A percentile compares a stretch with the other conserved stretches of the same genome.
phyloP scores from a whole-genome alignment of 192 early-diverging fungal species.

The Coemansia aciculifera region DNA sequence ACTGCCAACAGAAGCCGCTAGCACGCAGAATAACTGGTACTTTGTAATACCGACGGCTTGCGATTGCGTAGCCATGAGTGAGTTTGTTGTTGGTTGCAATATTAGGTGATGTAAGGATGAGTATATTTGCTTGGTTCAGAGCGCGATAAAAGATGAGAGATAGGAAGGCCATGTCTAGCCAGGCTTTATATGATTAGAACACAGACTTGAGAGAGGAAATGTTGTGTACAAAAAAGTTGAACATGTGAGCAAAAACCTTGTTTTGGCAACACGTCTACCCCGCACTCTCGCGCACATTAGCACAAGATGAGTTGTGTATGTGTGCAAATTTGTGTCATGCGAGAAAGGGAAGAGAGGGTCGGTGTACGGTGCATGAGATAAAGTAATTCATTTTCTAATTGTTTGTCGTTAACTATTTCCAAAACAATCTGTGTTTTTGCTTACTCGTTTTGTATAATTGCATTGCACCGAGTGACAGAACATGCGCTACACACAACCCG shows the following conservation, averaged over 20 bases:
- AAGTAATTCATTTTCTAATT: not conserved
- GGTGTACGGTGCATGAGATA: not conserved
- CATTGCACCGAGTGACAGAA: not conserved
- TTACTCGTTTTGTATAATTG: slow-evolving; percentile 6
- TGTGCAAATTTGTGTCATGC: slow-evolving; percentile 2
- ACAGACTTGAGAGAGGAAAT: not conserved
- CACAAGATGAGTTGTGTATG: not conserved
- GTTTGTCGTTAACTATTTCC: not conserved
- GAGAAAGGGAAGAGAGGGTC: not conserved
- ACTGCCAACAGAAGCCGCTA: slow-evolving; percentile 38
- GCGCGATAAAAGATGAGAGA: not conserved
- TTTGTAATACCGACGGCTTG: slow-evolving; percentile 41
- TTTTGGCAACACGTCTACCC: slow-evolving; percentile 4
- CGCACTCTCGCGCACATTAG: not conserved
- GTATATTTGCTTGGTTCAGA: not conserved
- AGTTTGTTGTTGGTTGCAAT: not conserved
- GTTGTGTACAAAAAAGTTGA: not conserved
- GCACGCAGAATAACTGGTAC: slow-evolving; percentile 49
- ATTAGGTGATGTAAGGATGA: not conserved
- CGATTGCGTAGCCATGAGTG: slow-evolving; percentile 9
- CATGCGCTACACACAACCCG: slow-evolving; percentile 1
- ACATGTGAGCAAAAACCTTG: slow-evolving; percentile 4
- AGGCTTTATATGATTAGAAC: not conserved
- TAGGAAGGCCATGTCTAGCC: not conserved
- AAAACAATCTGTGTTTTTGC: not conserved